Evolutionary conservation across 2,329 filamentous ascomycete species (phyloP), one percentile per base, ranked within the genome.

Genomic region (Paraconiothyrium brasiliense): DNA sequence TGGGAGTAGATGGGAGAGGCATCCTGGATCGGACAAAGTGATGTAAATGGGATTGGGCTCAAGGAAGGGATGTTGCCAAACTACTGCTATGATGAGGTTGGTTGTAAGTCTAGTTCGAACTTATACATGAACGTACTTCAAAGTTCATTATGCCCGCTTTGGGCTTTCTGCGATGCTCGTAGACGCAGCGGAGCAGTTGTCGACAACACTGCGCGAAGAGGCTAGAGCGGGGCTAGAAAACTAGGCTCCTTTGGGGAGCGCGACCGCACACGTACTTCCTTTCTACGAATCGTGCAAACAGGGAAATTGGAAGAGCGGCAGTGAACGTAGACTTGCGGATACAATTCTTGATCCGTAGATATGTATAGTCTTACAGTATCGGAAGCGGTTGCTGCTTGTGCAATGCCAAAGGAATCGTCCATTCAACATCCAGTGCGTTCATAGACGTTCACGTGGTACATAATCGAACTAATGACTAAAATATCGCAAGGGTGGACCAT

Each of bases 1-100:
- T 71, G 5, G 79, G 76, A 2, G 50, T 67, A 4, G 72, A 69
- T 11, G 72, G 58, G 24, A 72, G 68, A 54, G 67, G 57, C 67
- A 72, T 73, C 32, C 14, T 67, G 51, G 43, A 24, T n/a, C 20
- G 16, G 24, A 24, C 39, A 10, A 35, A 34, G 6, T 39, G 34
- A 56, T 7, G 49, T 51, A 32, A 32, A 57, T 24, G 35, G 24
- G 20, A 24, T 30, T 24, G 34, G 8, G 24, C 7, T 6, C 10
- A 39, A 52, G 13, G 20, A 39, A 13, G 5, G 35, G 5, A 32
- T 16, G 13, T 14, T 20, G n/a, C 5, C 3, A 24, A 44, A 20
- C n/a, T 39, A 58, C 60, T 59, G 65, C 60, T 47, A 13, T n/a
- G 9, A 37, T 48, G 22, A 13, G 39, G n/a, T 13, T 11, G 20